Evolutionary conservation across 2,329 filamentous ascomycete species (phyloP).

Genomic region (Ophiostoma sp.): DNA sequence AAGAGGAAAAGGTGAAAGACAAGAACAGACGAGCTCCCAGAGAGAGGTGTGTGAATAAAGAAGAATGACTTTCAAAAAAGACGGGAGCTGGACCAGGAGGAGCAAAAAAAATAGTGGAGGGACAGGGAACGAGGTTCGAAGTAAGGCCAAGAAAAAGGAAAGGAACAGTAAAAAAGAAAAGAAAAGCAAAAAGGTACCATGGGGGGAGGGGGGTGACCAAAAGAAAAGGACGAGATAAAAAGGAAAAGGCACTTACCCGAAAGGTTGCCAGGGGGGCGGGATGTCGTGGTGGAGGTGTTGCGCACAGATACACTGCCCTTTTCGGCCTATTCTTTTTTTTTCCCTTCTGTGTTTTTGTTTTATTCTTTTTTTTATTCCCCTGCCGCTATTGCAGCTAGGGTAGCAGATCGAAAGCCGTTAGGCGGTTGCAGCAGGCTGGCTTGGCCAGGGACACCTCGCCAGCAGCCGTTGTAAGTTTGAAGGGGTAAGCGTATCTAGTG

Average conservation of each 20-base stretch:
- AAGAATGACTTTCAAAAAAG: neutral
- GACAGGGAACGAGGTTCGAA: slow-evolving; percentile 14
- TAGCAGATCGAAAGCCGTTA: slow-evolving; percentile 29
- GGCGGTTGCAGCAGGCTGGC: slow-evolving; percentile 25
- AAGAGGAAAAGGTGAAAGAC: slow-evolving; percentile 17
- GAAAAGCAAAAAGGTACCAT: neutral
- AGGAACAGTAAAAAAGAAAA: slow-evolving; percentile 5
- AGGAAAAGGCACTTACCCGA: slow-evolving; percentile 25
- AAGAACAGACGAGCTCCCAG: neutral
- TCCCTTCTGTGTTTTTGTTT: slow-evolving; percentile 10
- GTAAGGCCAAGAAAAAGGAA: neutral
- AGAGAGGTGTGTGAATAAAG: neutral
- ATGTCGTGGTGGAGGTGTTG: slow-evolving; percentile 23
- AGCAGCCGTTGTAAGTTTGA: slow-evolving; percentile 30
- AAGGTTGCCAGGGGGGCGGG: slow-evolving; percentile 24
- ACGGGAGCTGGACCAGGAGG: neutral
- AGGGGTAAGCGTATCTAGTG: slow-evolving; percentile 28
- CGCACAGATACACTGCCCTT: slow-evolving; percentile 27
- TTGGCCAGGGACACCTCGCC: slow-evolving; percentile 29
- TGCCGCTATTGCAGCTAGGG: slow-evolving; percentile 21
- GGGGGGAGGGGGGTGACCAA: neutral
- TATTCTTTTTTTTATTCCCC: slow-evolving; percentile 9
- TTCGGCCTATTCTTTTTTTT: slow-evolving; percentile 12
- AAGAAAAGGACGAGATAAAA: slow-evolving; percentile 13
- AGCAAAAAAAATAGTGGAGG: slow-evolving; percentile 7